Percentiles rank a stretch among this genome's conserved stretches.
These are phyloP conservation scores for Blumeriella jaapii DNA, from an alignment of 2,329 filamentous ascomycete species.

Conservation along the genomic window DNA sequence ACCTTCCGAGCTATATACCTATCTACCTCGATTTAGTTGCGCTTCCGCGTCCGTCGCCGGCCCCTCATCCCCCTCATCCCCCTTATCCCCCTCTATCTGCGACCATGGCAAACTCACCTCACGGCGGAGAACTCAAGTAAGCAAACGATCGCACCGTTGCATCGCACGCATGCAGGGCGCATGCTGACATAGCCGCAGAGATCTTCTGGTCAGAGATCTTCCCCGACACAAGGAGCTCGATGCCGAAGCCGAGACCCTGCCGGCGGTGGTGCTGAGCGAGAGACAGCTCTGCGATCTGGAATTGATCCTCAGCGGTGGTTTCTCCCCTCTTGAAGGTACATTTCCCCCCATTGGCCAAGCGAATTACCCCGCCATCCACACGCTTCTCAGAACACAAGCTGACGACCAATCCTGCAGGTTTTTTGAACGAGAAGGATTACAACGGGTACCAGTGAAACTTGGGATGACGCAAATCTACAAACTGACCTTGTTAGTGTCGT, in stretches of 20 bases:
- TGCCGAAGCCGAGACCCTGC: conserved; percentile 75
- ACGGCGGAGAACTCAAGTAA: conserved; percentile 84
- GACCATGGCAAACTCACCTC: conserved; percentile 59
- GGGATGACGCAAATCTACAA: conserved; percentile 1
- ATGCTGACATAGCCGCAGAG: conserved; percentile 29
- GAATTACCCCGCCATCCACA: no score
- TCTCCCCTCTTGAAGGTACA: conserved; percentile 91
- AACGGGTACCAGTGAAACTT: conserved; percentile 53
- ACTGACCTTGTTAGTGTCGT: conserved; percentile 57
- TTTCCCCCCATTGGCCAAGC: conserved; percentile 16
- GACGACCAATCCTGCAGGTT: conserved; percentile 45
- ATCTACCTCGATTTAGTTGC: not conserved
- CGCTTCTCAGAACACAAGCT: conserved; percentile 21
- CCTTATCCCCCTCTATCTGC: not conserved
- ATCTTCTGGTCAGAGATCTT: conserved; percentile 87
- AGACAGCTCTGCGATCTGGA: conserved; percentile 97
- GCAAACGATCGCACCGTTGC: conserved; percentile 2
- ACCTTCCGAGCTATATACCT: not conserved
- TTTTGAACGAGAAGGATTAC: conserved; percentile 97
- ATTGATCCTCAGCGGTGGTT: conserved; percentile 92
- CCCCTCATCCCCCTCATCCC: not conserved
- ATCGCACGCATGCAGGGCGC: not conserved
- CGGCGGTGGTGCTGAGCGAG: conserved; percentile 76
- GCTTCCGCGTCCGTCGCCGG: no score
- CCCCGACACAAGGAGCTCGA: conserved; percentile 69